Conservation (phyloP, 129 eudicot species). For the Ambrosia artemisiifolia region DNA sequence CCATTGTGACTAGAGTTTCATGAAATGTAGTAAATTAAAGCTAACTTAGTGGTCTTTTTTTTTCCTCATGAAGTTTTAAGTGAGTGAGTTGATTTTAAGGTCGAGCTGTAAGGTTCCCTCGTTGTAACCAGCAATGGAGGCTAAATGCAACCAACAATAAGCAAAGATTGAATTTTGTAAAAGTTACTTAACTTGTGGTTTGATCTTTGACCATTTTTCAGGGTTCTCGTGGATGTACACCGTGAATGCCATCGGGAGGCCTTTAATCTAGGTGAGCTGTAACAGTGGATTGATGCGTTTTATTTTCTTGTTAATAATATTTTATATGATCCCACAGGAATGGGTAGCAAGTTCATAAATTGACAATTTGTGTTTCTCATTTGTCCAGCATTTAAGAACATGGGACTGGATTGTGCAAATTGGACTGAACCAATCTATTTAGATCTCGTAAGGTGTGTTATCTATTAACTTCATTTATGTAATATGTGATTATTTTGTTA, state of each 20-base stretch:
- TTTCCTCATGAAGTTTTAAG: not conserved
- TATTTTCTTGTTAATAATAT: not conserved
- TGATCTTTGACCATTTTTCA: slow-evolving; percentile 26
- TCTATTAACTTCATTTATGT: not conserved
- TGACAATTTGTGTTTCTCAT: slow-evolving; percentile 15
- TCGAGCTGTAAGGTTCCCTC: not conserved
- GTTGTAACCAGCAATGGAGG: not conserved
- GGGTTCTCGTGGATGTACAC: slow-evolving; percentile 91
- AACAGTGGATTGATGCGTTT: not conserved
- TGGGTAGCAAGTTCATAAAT: slow-evolving; percentile 7
- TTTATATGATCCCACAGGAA: not conserved
- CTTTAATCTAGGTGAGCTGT: slow-evolving; percentile 69
- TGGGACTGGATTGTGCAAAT: slow-evolving; percentile 96
- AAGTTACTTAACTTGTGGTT: slow-evolving; percentile 14
- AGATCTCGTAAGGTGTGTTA: slow-evolving; percentile 74
- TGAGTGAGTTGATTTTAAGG: not conserved
- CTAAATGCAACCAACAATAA: not conserved
- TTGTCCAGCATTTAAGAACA: slow-evolving; percentile 72
- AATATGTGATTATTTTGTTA: not conserved
- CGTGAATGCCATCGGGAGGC: slow-evolving; percentile 82
- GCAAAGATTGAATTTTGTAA: not conserved
- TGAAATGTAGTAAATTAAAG: not conserved
- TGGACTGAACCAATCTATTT: slow-evolving; percentile 88
- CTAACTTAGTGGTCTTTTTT: not conserved
- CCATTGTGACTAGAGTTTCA: not conserved